Percentiles rank a stretch among this genome's conserved stretches.
Conservation (phyloP, 495 filamentous ascomycete species). For the Acidomyces sp. region DNA sequence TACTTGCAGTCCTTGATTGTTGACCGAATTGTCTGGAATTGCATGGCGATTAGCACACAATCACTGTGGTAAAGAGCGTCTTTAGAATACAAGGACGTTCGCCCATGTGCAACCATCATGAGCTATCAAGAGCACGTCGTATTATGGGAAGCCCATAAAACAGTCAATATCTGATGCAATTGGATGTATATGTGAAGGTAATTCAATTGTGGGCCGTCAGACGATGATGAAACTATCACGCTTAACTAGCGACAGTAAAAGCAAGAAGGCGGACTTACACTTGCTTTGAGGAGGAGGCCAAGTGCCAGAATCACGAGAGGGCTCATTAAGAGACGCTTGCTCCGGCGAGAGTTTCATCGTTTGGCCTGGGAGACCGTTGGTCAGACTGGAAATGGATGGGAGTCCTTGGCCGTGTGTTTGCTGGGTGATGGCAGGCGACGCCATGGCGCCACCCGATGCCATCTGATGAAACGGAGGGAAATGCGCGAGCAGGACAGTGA, state of each 20-base stretch:
- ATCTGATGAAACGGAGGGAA: too few species aligned
- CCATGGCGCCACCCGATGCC: not conserved
- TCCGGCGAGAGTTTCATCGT: constrained; percentile 5
- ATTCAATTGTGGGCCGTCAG: too few species aligned
- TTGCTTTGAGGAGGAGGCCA: constrained; percentile 21
- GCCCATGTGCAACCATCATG: too few species aligned
- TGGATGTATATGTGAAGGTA: too few species aligned
- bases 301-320: constrained; percentile 19
- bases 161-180: too few species aligned
- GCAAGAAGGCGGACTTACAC: constrained; percentile 17
- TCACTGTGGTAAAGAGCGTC: not conserved
- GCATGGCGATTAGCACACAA: not conserved
- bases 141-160: too few species aligned
- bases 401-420: constrained; percentile 11
- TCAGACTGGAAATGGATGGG: constrained; percentile 20
- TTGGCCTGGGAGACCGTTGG: constrained; percentile 14
- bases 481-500: too few species aligned
- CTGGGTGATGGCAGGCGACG: not conserved
- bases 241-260: too few species aligned
- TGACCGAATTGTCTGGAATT: constrained; percentile 27
- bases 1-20: constrained; percentile 28
- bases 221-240: too few species aligned
- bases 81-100: not conserved
- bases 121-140: too few species aligned
- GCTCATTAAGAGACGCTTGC: constrained; percentile 7